These are phyloP conservation scores for Gaeumannomyces sp. DNA, from an alignment of 2,329 filamentous ascomycete species.

Conservation along the genomic window DNA sequence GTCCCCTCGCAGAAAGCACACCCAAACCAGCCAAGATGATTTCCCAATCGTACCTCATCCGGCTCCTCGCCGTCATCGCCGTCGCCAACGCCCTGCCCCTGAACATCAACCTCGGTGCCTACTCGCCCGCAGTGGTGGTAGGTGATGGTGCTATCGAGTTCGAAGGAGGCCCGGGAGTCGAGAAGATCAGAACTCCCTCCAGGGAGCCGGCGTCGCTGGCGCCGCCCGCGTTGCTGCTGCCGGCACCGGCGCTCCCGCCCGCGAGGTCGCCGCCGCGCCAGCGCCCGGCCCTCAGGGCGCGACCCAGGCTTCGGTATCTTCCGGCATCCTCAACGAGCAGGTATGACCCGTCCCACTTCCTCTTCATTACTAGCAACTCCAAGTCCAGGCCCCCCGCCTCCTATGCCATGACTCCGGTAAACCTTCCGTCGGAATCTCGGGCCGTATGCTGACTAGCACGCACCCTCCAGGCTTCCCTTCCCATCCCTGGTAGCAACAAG, in stretches of 20 bases:
- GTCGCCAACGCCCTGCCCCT: slow-evolving; percentile 13
- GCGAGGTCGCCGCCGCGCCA: slow-evolving; percentile 14
- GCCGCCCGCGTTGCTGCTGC: slow-evolving; percentile 24
- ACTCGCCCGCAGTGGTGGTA: slow-evolving; percentile 36
- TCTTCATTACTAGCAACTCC: background rate
- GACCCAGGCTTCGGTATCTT: slow-evolving; percentile 15
- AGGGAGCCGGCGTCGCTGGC: slow-evolving; percentile 38
- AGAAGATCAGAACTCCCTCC: slow-evolving; percentile 36
- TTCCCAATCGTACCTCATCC: slow-evolving; percentile 8
- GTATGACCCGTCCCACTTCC: slow-evolving; percentile 18
- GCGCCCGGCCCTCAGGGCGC: slow-evolving; percentile 9
- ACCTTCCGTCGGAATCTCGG: background rate
- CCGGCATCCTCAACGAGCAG: slow-evolving; percentile 28
- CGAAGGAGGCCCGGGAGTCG: slow-evolving; percentile 38
- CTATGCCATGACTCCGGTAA: slow-evolving; percentile 10
- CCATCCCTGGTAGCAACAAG: slow-evolving; percentile 40
- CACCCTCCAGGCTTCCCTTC: slow-evolving; percentile 35
- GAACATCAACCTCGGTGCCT: slow-evolving; percentile 30
- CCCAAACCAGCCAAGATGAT: slow-evolving; percentile 3
- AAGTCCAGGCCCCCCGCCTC: slow-evolving; percentile 1
- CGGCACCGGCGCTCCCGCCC: slow-evolving; percentile 16
- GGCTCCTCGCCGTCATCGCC: slow-evolving; percentile 12
- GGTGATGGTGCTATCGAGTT: slow-evolving; percentile 42
- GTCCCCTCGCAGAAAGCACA: background rate
- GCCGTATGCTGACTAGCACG: slow-evolving; percentile 13